phyloP scores from a whole-genome alignment of 768 basidiomycete genomes.

The Thelephora aurantiotincta region DNA sequence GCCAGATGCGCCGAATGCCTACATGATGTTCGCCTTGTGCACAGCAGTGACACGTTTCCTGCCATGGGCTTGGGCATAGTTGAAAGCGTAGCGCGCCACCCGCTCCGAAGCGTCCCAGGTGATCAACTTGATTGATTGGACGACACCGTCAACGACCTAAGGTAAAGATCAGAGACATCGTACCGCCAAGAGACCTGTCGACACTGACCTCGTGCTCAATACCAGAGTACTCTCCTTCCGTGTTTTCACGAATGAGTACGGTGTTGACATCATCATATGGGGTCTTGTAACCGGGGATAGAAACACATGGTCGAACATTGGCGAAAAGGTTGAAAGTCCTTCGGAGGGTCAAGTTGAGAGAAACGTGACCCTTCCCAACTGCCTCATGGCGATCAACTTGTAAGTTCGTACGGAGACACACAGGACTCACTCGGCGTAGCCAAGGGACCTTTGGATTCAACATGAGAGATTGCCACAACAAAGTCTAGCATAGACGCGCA shows the following conservation, averaged over 20 bases:
- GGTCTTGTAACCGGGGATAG: slow-evolving; percentile 94
- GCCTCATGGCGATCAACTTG: slow-evolving; percentile 1
- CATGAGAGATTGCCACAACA: background rate
- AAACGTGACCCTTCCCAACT: slow-evolving; percentile 99
- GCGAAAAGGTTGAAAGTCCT: slow-evolving; percentile 98
- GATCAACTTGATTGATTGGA: slow-evolving; percentile 98
- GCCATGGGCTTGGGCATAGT: slow-evolving; percentile 84
- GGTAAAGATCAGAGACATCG: slow-evolving; percentile 3
- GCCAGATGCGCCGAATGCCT: slow-evolving; percentile 13
- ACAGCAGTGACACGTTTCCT: slow-evolving; percentile 93
- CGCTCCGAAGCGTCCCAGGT: slow-evolving; percentile 98
- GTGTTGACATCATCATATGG: slow-evolving; percentile 98
- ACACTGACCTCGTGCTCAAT: slow-evolving; percentile 88
- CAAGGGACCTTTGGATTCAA: slow-evolving; percentile 54
- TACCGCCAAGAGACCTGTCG: background rate
- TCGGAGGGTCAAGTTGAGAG: slow-evolving; percentile 90
- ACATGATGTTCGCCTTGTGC: slow-evolving; percentile 99
- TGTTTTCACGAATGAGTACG: slow-evolving; percentile 97
- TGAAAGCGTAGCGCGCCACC: slow-evolving; percentile 96
- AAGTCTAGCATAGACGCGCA: slow-evolving; percentile 17
- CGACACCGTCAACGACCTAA: slow-evolving; percentile 93
- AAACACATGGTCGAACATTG: slow-evolving; percentile 93
- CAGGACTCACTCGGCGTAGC: slow-evolving; percentile 82
- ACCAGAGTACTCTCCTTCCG: slow-evolving; percentile 99
- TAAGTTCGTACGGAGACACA: slow-evolving; percentile 6